Conservation (phyloP, 805 yeast species). For the Ogataea neopini region DNA sequence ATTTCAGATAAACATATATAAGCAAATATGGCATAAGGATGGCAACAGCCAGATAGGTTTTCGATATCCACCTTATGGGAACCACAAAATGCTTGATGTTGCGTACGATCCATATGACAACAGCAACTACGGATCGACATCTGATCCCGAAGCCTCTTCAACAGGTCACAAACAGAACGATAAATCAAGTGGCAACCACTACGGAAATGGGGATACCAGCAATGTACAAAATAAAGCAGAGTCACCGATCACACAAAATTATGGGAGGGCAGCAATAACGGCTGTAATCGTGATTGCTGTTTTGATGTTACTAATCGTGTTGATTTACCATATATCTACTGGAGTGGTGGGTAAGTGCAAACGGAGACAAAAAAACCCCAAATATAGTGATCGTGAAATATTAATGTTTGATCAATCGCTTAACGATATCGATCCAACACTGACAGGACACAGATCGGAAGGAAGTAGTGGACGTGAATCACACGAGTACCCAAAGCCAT, state of each 20-base stretch:
- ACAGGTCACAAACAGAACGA: not conserved
- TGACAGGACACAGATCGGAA: slow-evolving; percentile 1
- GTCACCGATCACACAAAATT: not conserved
- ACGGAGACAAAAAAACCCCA: slow-evolving; percentile 5
- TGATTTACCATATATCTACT: slow-evolving; percentile 11
- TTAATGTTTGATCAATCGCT: slow-evolving; percentile 10
- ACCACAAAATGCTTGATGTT: slow-evolving; percentile 1
- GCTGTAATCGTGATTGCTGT: slow-evolving; percentile 9
- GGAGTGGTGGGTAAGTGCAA: not conserved
- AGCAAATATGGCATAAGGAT: not conserved
- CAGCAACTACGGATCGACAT: not conserved
- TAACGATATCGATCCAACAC: slow-evolving; percentile 13
- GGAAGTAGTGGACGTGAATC: not conserved
- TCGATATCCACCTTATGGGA: not conserved
- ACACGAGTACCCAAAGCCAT: not conserved
- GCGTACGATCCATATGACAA: slow-evolving; percentile 4
- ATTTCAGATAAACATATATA: not conserved
- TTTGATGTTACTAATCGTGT: slow-evolving; percentile 10
- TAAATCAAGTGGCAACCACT: not conserved
- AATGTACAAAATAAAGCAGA: not conserved
- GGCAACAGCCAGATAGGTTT: not conserved
- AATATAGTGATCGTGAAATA: slow-evolving; percentile 12
- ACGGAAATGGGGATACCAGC: not conserved
- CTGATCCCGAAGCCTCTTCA: not conserved
- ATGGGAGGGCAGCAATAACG: not conserved